phyloP scores from a whole-genome alignment of 2,329 filamentous ascomycete species.

The Graphilbum sp. region DNA sequence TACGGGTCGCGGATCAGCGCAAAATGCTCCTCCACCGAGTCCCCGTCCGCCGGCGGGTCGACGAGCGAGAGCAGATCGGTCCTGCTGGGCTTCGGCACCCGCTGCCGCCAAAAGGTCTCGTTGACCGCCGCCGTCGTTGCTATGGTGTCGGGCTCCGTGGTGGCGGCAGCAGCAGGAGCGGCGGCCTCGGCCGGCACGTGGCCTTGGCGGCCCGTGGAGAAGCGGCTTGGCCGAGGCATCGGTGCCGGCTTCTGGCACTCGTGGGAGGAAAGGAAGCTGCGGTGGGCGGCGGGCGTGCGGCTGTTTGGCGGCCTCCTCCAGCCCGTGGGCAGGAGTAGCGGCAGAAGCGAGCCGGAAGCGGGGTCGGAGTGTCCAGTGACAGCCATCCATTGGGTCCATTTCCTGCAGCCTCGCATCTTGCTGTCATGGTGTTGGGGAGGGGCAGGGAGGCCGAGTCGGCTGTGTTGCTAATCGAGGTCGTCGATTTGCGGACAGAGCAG shows the following conservation, averaged over 20 bases:
- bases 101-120: conserved; percentile 2
- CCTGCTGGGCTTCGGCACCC: conserved; percentile 11
- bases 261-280: not conserved
- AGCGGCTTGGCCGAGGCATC: not conserved
- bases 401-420: not conserved
- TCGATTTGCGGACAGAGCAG: conserved; percentile 34
- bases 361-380: conserved; percentile 3
- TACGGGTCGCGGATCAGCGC: conserved; percentile 36
- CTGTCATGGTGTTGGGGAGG: not conserved
- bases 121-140: not conserved
- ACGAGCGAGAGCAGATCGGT: conserved; percentile 37
- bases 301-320: conserved; percentile 1
- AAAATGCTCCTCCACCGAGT: conserved; percentile 35
- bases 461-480: conserved; percentile 11
- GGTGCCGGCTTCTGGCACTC: not conserved
- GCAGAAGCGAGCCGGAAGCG: conserved; percentile 8
- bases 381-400: not conserved
- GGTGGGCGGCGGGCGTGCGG: not conserved
- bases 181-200: not conserved
- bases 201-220: not conserved
- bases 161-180: not conserved
- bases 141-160: not conserved
- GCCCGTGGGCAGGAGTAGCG: conserved; percentile 5
- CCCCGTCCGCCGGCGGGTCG: conserved; percentile 28
- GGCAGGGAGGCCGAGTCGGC: not conserved